These are phyloP conservation scores for Monoraphidium neglectum DNA, from an alignment of 139 green algal species.

Conservation along the genomic window DNA sequence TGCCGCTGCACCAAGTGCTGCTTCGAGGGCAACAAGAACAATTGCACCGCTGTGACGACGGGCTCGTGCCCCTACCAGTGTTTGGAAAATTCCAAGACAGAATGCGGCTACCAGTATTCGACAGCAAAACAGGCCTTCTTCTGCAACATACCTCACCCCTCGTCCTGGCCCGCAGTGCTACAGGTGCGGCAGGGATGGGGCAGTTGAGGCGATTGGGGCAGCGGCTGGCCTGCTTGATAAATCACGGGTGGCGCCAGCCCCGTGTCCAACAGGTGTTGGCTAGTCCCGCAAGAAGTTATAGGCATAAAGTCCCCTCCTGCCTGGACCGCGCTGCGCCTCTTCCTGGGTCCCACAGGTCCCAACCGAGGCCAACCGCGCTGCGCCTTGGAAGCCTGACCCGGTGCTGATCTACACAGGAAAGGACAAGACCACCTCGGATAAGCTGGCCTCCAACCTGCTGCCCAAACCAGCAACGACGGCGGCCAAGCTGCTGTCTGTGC, in stretches of 20 bases:
- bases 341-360: slow-evolving; percentile 33
- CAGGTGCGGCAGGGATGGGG: slow-evolving; percentile 16
- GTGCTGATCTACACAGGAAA: slow-evolving; percentile 41
- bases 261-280: too few relatives aligned
- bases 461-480: not conserved
- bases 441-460: slow-evolving; percentile 27
- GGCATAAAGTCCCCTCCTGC: too few relatives aligned
- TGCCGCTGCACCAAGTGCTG: slow-evolving; percentile 71
- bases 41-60: slow-evolving; percentile 12
- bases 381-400: slow-evolving; percentile 24
- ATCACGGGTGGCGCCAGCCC: not conserved
- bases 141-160: slow-evolving; percentile 53
- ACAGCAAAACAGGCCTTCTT: slow-evolving; percentile 39
- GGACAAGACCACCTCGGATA: not conserved
- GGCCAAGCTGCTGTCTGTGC: slow-evolving; percentile 1
- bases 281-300: too few relatives aligned
- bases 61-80: slow-evolving; percentile 39
- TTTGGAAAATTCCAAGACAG: slow-evolving; percentile 32
- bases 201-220: not conserved
- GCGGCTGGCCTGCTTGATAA: not conserved
- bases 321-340: too few relatives aligned
- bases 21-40: slow-evolving; percentile 17
- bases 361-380: slow-evolving; percentile 18
- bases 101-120: slow-evolving; percentile 58
- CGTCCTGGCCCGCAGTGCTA: slow-evolving; percentile 57